These are phyloP conservation scores for Ophiostoma sp. DNA, from an alignment of 2,329 filamentous ascomycete genomes.

Conservation along the genomic window DNA sequence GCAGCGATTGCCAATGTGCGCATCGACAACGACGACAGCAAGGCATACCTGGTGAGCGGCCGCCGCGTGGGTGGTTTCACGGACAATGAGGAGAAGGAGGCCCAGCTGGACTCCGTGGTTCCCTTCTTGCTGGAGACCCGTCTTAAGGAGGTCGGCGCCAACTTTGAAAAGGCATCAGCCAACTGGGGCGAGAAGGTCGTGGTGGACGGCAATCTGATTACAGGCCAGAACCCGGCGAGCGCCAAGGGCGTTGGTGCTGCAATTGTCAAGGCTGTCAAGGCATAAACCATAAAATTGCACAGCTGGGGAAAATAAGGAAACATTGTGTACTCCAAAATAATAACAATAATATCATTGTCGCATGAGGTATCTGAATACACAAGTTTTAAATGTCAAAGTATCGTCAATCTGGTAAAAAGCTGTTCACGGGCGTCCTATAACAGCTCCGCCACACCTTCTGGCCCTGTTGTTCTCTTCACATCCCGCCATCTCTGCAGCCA, in stretches of 20 bases:
- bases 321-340: no score
- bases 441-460: not conserved
- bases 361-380: not conserved
- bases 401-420: not conserved
- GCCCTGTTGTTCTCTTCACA: not conserved
- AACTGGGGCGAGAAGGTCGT: slow-evolving; percentile 51
- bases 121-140: slow-evolving; percentile 63
- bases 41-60: slow-evolving; percentile 51
- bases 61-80: slow-evolving; percentile 61
- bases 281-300: not conserved
- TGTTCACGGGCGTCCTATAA: not conserved
- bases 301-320: not conserved
- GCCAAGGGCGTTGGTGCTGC: slow-evolving; percentile 54
- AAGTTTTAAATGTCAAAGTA: not conserved
- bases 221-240: slow-evolving; percentile 59
- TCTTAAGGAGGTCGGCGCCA: slow-evolving; percentile 52
- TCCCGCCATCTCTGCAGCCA: slow-evolving; percentile 59
- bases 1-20: slow-evolving; percentile 55
- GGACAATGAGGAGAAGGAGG: slow-evolving; percentile 55
- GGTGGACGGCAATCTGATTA: slow-evolving; percentile 54
- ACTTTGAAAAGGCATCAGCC: slow-evolving; percentile 56
- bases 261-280: slow-evolving; percentile 44
- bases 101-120: slow-evolving; percentile 43
- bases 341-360: not conserved
- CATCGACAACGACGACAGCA: slow-evolving; percentile 51